Evolutionary conservation across 371 early-diverging fungal species (phyloP), one percentile per base, ranked within the genome.

Genomic region (Encephalitozoon cuniculi): DNA sequence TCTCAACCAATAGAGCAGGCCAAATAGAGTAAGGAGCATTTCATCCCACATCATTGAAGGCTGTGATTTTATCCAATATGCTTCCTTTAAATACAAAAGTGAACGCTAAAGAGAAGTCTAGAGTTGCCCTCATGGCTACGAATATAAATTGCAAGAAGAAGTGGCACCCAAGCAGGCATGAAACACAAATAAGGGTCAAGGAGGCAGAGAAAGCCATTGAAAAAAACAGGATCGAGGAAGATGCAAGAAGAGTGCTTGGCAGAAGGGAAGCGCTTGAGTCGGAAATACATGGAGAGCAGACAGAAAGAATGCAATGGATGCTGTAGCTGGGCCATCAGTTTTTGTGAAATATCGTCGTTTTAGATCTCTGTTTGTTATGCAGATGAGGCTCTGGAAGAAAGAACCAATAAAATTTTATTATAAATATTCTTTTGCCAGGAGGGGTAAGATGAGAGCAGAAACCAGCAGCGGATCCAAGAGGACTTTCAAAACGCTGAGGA

Each of bases 141-240:
- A 71, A 78, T 40, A 78, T 78, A 51, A 78, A 78, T 30, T 78
- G 78, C 39, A 78, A 78, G 63, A 78, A 78, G 70, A 64, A 72
- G 37, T 78, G 78, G 78, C 78, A 78, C 68, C 78, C 78, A 37
- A 78, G 68, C 23, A 71, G 78, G 67, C 68, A 73, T 18, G 73
- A 78, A 39, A 73, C 74, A 68, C 65, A 54, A 25, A 64, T 39
- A 34, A 43, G 59, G 21, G 69, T 78, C 34, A 64, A 44, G 32
- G 66, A 71, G 15, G 64, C 65, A 32, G 63, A 72, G 40, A 39
- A 9, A 30, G 30, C 64, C 3, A 18, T 34, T 37, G 15, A 72
- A 25, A 64, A 64, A 26, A 37, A 12, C 7, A 49, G 4, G 21
- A 23, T 30, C 1, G 8, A 64, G 12, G 18, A 64, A 18, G n/a